These are phyloP conservation scores for Monosporozyma servazzii DNA, from an alignment of 805 yeast genomes.

Conservation along the genomic window DNA sequence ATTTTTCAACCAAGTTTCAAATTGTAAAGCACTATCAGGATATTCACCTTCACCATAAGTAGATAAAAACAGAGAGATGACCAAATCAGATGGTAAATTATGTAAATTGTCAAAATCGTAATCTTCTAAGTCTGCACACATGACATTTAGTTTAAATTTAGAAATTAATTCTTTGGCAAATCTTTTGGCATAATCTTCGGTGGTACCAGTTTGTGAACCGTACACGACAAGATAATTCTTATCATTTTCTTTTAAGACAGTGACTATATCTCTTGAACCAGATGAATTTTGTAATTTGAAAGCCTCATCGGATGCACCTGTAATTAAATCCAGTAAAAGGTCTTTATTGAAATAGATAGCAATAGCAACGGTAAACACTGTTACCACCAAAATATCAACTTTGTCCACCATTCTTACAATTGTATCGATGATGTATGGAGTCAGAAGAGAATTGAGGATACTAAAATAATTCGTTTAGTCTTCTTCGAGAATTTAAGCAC, in stretches of 20 bases:
- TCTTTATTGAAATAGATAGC: conserved; percentile 62
- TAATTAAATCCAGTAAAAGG: conserved; percentile 17
- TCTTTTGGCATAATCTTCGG: conserved; percentile 91
- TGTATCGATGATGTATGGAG: not conserved
- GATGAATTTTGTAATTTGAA: conserved; percentile 31
- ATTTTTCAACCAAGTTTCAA: conserved; percentile 52
- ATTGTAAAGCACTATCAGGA: conserved; percentile 81
- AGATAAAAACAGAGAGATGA: conserved; percentile 67
- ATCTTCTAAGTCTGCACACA: conserved; percentile 83
- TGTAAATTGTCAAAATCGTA: conserved; percentile 75
- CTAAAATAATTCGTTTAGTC: no score
- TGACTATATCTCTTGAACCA: conserved; percentile 48
- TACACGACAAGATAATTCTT: conserved; percentile 75
- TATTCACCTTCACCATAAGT: conserved; percentile 99
- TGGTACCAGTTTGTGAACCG: conserved; percentile 98
- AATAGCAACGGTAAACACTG: conserved; percentile 19
- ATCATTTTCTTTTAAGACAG: conserved; percentile 46
- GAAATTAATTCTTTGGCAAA: conserved; percentile 81
- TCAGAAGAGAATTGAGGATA: no score
- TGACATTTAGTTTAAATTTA: conserved; percentile 68
- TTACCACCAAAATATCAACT: not conserved
- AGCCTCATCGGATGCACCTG: conserved; percentile 2
- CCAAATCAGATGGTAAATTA: conserved; percentile 47
- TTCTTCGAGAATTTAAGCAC: no score
- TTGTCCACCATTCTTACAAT: not conserved